These are phyloP conservation scores for Suillus bovinus DNA, from an alignment of 768 basidiomycete species.

Conservation along the genomic window DNA sequence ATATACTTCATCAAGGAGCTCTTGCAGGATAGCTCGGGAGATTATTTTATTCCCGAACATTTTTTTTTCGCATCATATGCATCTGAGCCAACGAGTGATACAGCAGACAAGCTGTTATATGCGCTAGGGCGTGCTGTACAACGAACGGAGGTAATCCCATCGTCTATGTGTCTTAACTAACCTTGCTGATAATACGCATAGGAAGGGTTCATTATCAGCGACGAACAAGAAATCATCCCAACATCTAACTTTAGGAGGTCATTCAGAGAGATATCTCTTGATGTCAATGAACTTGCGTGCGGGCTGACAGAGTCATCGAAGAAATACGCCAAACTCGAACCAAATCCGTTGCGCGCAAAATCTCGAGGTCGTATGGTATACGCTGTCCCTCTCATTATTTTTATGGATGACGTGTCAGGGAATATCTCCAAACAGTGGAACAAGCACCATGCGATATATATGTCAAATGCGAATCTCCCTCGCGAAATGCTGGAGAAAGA, in stretches of 20 bases:
- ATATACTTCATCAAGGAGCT: conserved; percentile 30
- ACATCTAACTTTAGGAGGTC: conserved; percentile 14
- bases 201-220: conserved; percentile 14
- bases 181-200: conserved; percentile 3
- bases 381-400: conserved; percentile 28
- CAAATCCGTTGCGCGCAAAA: conserved; percentile 19
- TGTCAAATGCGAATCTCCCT: conserved; percentile 34
- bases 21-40: not conserved
- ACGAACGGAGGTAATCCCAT: conserved; percentile 9
- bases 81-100: not conserved
- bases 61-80: conserved; percentile 15
- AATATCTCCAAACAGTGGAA: conserved; percentile 41
- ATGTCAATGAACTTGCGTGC: conserved; percentile 2
- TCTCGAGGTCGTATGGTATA: conserved; percentile 23
- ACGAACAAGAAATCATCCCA: conserved; percentile 4
- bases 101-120: not conserved
- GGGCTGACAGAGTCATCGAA: conserved; percentile 3
- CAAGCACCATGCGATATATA: conserved; percentile 34
- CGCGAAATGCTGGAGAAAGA: conserved; percentile 33
- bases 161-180: not conserved
- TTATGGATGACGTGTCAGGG: conserved; percentile 38
- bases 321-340: conserved; percentile 3
- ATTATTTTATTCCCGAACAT: conserved; percentile 17
- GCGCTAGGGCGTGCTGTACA: conserved; percentile 12
- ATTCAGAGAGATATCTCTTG: conserved; percentile 14